Conservation (phyloP, 805 yeast species). For the Lachancea mirantina region DNA sequence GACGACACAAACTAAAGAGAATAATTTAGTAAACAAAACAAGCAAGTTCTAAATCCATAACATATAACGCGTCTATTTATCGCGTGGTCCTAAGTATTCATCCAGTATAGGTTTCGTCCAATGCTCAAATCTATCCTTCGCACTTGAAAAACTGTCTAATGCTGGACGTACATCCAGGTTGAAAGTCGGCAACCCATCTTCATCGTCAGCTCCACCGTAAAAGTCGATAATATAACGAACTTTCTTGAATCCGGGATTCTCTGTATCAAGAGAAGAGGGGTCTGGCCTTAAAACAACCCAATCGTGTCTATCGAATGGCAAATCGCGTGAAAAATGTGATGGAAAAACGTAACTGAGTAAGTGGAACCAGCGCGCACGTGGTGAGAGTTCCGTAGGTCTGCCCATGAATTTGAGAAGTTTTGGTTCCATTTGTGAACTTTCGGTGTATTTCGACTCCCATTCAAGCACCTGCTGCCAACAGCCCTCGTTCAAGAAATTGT, state of each 20-base stretch:
- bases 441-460: slow-evolving; percentile 79
- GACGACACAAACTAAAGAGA: not conserved
- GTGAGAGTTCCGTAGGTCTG: slow-evolving; percentile 78
- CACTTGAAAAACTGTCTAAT: slow-evolving; percentile 57
- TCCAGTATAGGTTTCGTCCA: slow-evolving; percentile 64
- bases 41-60: not conserved
- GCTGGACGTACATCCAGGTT: slow-evolving; percentile 95
- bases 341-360: slow-evolving; percentile 67
- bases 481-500: slow-evolving; percentile 92
- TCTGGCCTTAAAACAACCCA: slow-evolving; percentile 85
- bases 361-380: slow-evolving; percentile 71
- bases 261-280: slow-evolving; percentile 28
- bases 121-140: slow-evolving; percentile 58
- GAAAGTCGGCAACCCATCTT: slow-evolving; percentile 84
- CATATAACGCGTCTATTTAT: not conserved
- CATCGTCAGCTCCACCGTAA: slow-evolving; percentile 91
- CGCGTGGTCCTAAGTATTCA: slow-evolving; percentile 43
- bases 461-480: slow-evolving; percentile 92
- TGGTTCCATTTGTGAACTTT: slow-evolving; percentile 51
- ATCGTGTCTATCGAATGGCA: slow-evolving; percentile 97
- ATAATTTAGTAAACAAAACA: not conserved
- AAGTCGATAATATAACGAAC: slow-evolving; percentile 94
- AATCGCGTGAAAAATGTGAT: slow-evolving; percentile 56
- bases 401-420: slow-evolving; percentile 84
- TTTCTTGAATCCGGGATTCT: slow-evolving; percentile 45